These are phyloP conservation scores for Aspergillus fischeri DNA, from an alignment of 2,329 filamentous ascomycete genomes.

Conservation along the genomic window DNA sequence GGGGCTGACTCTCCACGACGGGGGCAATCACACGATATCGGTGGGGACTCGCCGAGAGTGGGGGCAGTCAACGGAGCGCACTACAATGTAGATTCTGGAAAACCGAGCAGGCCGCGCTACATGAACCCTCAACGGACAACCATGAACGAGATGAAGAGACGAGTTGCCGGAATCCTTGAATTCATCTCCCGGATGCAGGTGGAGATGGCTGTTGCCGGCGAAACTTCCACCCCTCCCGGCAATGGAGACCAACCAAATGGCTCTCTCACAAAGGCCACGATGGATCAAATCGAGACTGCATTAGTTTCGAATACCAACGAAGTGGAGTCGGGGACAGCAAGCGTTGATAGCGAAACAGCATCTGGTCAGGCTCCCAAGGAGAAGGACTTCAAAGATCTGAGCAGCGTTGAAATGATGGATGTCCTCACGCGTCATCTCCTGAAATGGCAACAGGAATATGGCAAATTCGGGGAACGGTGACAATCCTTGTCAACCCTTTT, in stretches of 20 bases:
- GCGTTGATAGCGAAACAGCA: slow-evolving; percentile 22
- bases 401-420: slow-evolving; percentile 87
- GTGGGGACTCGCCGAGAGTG: slow-evolving; percentile 35
- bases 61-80: slow-evolving; percentile 42
- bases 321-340: slow-evolving; percentile 22
- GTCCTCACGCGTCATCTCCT: slow-evolving; percentile 73
- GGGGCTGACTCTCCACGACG: slow-evolving; percentile 42
- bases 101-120: slow-evolving; percentile 58
- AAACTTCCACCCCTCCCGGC: slow-evolving; percentile 39
- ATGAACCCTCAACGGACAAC: slow-evolving; percentile 60
- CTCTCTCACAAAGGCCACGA: slow-evolving; percentile 30
- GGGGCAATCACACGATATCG: slow-evolving; percentile 37
- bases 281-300: slow-evolving; percentile 31
- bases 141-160: slow-evolving; percentile 83
- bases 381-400: slow-evolving; percentile 68
- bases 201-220: slow-evolving; percentile 66
- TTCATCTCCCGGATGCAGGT: slow-evolving; percentile 87
- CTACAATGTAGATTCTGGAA: slow-evolving; percentile 54
- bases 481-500: slow-evolving; percentile 3
- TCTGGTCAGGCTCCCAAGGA: slow-evolving; percentile 27
- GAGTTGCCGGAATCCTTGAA: slow-evolving; percentile 78
- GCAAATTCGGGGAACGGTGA: slow-evolving; percentile 49
- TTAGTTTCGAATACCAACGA: slow-evolving; percentile 24
- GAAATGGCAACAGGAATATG: slow-evolving; percentile 76
- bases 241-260: slow-evolving; percentile 34